phyloP scores from a whole-genome alignment of 768 basidiomycete species.

The Multifurca ochricompacta region DNA sequence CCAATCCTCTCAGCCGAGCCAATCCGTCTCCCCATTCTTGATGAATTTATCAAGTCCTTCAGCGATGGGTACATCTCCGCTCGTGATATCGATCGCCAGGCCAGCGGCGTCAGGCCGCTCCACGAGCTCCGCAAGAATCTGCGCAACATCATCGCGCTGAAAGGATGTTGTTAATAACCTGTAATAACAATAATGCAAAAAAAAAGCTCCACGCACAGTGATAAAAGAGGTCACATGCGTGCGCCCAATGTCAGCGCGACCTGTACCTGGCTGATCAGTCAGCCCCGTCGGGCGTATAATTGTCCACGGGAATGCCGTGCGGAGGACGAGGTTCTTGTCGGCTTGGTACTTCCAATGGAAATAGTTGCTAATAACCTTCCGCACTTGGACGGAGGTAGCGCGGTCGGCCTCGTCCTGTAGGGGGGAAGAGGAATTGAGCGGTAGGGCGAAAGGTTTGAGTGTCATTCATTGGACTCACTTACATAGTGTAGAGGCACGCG shows the following conservation, averaged over 20 bases:
- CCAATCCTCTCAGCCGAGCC: constrained; percentile 9
- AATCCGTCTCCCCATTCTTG: constrained; percentile 39
- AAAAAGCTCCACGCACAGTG: constrained; percentile 33
- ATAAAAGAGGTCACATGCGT: constrained; percentile 43
- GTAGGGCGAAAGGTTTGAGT: not conserved
- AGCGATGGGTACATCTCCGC: constrained; percentile 41
- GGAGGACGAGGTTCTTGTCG: constrained; percentile 35
- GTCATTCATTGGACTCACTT: constrained; percentile 21
- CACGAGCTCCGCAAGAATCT: constrained; percentile 38
- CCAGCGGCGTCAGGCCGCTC: constrained; percentile 48
- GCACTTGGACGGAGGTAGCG: constrained; percentile 33
- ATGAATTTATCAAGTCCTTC: constrained; percentile 44
- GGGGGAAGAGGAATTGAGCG: too few relatives aligned
- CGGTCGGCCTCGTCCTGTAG: constrained; percentile 44
- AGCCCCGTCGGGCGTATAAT: constrained; percentile 60
- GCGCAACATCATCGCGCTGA: constrained; percentile 54
- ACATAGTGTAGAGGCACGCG: constrained; percentile 47
- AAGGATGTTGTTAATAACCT: not conserved
- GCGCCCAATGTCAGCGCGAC: constrained; percentile 44
- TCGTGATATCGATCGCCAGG: constrained; percentile 51
- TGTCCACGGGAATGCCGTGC: constrained; percentile 55
- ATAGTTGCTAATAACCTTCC: constrained; percentile 38
- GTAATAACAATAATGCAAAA: not conserved
- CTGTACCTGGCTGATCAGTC: constrained; percentile 42
- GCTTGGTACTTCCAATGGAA: constrained; percentile 38